phyloP scores from a whole-genome alignment of 1,139 yeast species.

The Debaryomyces coudertii region DNA sequence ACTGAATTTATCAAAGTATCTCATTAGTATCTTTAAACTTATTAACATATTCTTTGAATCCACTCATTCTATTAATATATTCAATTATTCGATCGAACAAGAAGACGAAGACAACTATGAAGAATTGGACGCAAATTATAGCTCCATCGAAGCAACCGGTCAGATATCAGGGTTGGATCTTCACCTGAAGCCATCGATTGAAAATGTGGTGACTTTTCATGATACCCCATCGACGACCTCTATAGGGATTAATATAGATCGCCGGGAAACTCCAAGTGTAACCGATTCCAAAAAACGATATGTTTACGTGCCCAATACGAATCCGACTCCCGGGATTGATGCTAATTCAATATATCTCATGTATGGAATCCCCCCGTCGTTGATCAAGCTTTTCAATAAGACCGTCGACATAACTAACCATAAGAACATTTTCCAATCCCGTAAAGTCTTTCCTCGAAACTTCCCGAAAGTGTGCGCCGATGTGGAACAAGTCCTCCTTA shows the following conservation, averaged over 20 bases:
- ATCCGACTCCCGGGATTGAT: slow-evolving; percentile 11
- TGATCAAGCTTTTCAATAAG: slow-evolving; percentile 48
- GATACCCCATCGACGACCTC: not conserved
- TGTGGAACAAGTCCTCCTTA: slow-evolving; percentile 49
- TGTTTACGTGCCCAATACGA: not conserved
- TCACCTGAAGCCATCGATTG: not conserved
- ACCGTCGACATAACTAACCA: slow-evolving; percentile 54
- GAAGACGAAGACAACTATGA: slow-evolving; percentile 35
- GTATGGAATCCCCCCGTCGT: slow-evolving; percentile 52
- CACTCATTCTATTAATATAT: slow-evolving; percentile 42
- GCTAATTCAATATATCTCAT: slow-evolving; percentile 39
- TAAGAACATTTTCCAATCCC: slow-evolving; percentile 49
- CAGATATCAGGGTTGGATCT: slow-evolving; percentile 5
- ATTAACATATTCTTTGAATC: slow-evolving; percentile 39
- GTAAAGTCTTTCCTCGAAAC: slow-evolving; percentile 52
- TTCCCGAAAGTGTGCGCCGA: slow-evolving; percentile 60
- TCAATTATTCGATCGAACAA: slow-evolving; percentile 42
- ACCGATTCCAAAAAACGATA: not conserved
- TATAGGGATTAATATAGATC: too few species aligned
- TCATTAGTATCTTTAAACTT: slow-evolving; percentile 33
- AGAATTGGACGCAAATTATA: slow-evolving; percentile 42
- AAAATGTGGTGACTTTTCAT: slow-evolving; percentile 12
- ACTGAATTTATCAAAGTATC: slow-evolving; percentile 24
- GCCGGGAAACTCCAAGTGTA: not conserved
- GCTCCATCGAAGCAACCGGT: slow-evolving; percentile 22